Evolutionary conservation across 371 early-diverging fungal species (phyloP).

Genomic region (Mortierella sp.): DNA sequence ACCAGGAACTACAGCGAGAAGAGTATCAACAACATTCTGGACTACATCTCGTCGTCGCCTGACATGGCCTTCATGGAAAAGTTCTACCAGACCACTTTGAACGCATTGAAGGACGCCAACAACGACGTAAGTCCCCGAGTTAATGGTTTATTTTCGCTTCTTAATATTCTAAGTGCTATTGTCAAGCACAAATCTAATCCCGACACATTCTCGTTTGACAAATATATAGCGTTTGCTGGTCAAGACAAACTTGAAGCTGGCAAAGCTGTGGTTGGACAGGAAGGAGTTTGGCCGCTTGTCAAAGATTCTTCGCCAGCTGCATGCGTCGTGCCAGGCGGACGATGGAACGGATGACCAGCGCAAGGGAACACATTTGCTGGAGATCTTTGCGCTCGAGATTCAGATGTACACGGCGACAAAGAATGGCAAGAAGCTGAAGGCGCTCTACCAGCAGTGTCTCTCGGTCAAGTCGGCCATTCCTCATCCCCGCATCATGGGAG

Average conservation of each 20-base stretch:
- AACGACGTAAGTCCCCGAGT: conserved; percentile 74
- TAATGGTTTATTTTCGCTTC: not conserved
- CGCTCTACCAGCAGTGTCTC: conserved; percentile 89
- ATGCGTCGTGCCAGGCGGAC: conserved; percentile 82
- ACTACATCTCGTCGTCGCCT: conserved; percentile 81
- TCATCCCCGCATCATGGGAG: conserved; percentile 96
- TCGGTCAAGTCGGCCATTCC: conserved; percentile 94
- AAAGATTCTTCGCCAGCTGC: conserved; percentile 83
- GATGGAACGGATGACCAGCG: conserved; percentile 89
- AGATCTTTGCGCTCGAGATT: conserved; percentile 92
- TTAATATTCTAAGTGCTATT: not conserved
- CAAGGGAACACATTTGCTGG: conserved; percentile 92
- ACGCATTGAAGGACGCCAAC: conserved; percentile 79
- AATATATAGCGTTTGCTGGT: conserved; percentile 84
- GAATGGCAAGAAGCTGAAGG: conserved; percentile 90
- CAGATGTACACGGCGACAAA: conserved; percentile 93
- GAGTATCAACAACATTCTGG: conserved; percentile 95
- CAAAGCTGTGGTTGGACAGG: conserved; percentile 91
- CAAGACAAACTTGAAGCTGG: conserved; percentile 92
- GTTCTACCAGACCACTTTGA: conserved; percentile 87
- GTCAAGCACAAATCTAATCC: not conserved
- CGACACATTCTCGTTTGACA: not conserved
- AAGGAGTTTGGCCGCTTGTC: conserved; percentile 80
- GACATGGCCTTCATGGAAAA: conserved; percentile 86
- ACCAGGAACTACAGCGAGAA: conserved; percentile 96